phyloP scores from a whole-genome alignment of 495 filamentous ascomycete species.

The Cetradonia linearis region DNA sequence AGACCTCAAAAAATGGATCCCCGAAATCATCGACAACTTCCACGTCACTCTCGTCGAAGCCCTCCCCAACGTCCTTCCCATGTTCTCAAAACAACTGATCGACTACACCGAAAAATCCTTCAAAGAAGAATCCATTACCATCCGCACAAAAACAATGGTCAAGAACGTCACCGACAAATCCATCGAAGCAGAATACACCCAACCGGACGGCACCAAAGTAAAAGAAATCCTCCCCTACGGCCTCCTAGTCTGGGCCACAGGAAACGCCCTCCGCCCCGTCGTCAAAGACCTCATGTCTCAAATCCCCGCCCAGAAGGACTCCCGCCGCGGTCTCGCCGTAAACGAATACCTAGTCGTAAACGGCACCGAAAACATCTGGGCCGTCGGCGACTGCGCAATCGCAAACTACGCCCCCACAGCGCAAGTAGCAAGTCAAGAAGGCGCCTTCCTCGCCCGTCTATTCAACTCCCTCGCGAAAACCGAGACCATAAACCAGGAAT shows the following conservation, averaged over 20 bases:
- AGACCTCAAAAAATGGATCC: constrained; percentile 95
- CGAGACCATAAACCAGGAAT: constrained; percentile 62
- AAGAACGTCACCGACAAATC: constrained; percentile 92
- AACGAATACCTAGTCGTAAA: constrained; percentile 99
- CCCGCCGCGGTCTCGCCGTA: constrained; percentile 84
- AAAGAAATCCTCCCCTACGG: constrained; percentile 81
- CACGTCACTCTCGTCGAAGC: constrained; percentile 96
- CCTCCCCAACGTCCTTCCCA: constrained; percentile 93
- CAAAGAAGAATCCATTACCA: constrained; percentile 94
- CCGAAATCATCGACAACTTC: constrained; percentile 88
- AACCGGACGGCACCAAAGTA: constrained; percentile 78
- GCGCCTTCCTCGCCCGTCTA: constrained; percentile 84
- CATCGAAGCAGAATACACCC: constrained; percentile 80
- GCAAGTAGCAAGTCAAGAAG: constrained; percentile 93
- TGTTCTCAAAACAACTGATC: constrained; percentile 98
- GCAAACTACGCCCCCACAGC: constrained; percentile 97
- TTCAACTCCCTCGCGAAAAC: constrained; percentile 98
- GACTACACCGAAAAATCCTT: constrained; percentile 99
- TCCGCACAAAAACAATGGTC: constrained; percentile 97
- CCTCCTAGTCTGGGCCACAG: constrained; percentile 95
- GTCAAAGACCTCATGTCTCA: constrained; percentile 84
- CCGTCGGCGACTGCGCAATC: constrained; percentile 78
- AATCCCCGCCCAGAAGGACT: constrained; percentile 90
- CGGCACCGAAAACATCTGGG: constrained; percentile 93
- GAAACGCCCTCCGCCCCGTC: constrained; percentile 82